Evolutionary conservation across 371 early-diverging fungal genomes (phyloP), one percentile per base, ranked within the genome.

Genomic region (Polyrhizophydium stewartii): DNA sequence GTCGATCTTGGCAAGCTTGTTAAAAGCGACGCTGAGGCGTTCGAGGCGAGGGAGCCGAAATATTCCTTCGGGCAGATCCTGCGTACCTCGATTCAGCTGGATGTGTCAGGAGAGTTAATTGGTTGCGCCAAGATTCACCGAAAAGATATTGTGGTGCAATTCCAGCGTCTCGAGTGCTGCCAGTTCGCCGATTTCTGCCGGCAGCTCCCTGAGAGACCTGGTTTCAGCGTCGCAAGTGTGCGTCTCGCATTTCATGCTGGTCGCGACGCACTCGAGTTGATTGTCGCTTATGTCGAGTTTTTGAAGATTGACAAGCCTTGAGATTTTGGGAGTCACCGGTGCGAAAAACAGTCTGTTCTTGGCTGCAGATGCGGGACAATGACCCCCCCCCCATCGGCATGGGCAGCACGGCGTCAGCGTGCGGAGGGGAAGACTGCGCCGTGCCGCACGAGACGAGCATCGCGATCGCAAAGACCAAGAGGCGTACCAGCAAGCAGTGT

Each of bases 211-310:
- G 49, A 3, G 28, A 35, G 13, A 3, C n/a, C n/a, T n/a, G n/a
- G n/a, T n/a, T n/a, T n/a, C n/a, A n/a, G n/a, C n/a, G n/a, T n/a
- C n/a, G n/a, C n/a, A n/a, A n/a, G n/a, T n/a, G n/a, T n/a, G n/a
- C n/a, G n/a, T n/a, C n/a, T n/a, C n/a, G n/a, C n/a, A n/a, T n/a
- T n/a, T n/a, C n/a, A n/a, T n/a, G n/a, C n/a, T n/a, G n/a, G n/a
- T n/a, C n/a, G 72, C 64, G 60, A 70, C 69, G 1, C 67, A 75
- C 81, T 85, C 84, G 24, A 85, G 67, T 59, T 85, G 84, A 58
- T 82, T 85, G 27, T 68, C 66, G 56, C 76, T 71, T 43, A 85
- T 60, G 53, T 85, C 82, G 22, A 85, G 61, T 3, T 61, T 59
- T 45, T 71, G 63, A 46, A 85, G 67, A 55, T 83, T 82, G 9